phyloP scores from a whole-genome alignment of 306 rosid species.

The Hylodesmum podocarpum region DNA sequence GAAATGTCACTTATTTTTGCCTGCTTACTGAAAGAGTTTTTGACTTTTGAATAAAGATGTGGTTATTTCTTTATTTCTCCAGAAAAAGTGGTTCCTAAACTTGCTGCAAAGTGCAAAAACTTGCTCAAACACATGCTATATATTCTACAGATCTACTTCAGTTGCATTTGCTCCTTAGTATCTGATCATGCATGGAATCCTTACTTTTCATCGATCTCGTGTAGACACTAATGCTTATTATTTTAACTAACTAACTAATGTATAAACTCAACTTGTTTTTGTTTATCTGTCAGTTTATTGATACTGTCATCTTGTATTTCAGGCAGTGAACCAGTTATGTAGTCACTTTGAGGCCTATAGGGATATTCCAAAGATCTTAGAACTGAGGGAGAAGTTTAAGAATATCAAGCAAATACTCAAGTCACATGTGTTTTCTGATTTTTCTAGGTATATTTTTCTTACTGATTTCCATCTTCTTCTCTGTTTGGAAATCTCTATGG shows the following conservation, averaged over 20 bases:
- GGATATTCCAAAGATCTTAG: constrained; percentile 96
- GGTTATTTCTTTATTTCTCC: not conserved
- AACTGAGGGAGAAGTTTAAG: constrained; percentile 96
- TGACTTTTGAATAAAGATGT: not conserved
- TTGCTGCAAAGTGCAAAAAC: not conserved
- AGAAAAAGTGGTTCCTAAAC: not conserved
- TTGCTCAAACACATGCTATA: not conserved
- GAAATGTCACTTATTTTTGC: not conserved
- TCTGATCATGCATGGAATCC: constrained; percentile 10
- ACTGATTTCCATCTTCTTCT: constrained; percentile 16
- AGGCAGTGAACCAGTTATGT: constrained; percentile 98
- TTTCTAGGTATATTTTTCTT: constrained; percentile 67
- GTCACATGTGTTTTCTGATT: constrained; percentile 97
- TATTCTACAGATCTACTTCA: not conserved
- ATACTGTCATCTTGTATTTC: constrained; percentile 41
- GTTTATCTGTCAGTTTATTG: constrained; percentile 7
- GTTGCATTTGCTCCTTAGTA: constrained; percentile 7
- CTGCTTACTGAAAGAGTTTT: not conserved
- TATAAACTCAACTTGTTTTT: not conserved
- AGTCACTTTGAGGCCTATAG: constrained; percentile 97
- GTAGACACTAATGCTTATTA: not conserved
- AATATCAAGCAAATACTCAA: constrained; percentile 96
- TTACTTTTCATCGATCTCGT: constrained; percentile 16
- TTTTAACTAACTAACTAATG: constrained; percentile 24
- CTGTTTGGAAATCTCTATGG: constrained; percentile 25